A percentile compares a stretch with the other conserved stretches of the same genome.
Evolutionary conservation across 345 rosid species (phyloP).

Genomic region (Raphanus sativus): DNA sequence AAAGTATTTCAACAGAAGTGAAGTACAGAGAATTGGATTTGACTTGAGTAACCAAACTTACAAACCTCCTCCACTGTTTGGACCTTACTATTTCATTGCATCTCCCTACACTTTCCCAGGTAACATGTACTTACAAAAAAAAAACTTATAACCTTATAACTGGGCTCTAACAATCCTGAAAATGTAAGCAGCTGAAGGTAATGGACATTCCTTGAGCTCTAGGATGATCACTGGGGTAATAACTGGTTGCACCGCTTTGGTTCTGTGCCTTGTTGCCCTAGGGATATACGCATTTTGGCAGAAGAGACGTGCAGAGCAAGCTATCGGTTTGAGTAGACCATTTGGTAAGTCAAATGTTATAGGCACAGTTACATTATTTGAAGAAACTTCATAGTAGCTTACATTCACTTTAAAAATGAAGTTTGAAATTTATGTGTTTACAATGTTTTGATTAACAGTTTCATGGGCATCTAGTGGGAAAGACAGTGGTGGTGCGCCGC

Average conservation of each 20-base stretch:
- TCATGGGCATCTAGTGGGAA: conserved; percentile 91
- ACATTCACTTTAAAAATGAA: no score
- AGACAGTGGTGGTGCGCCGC: conserved; percentile 86
- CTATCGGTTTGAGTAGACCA: conserved; percentile 80
- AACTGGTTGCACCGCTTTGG: conserved; percentile 51
- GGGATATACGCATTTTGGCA: conserved; percentile 80
- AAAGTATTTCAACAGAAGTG: conserved; percentile 60
- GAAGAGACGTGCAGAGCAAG: conserved; percentile 92
- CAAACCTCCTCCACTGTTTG: conserved; percentile 78
- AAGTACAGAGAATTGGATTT: conserved; percentile 72
- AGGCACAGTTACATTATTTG: neutral
- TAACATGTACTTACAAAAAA: conserved; percentile 25
- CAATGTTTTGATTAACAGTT: conserved; percentile 42
- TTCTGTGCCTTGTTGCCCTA: conserved; percentile 63
- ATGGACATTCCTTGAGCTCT: conserved; percentile 47
- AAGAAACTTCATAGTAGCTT: neutral
- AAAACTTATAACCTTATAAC: neutral
- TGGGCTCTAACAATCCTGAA: conserved; percentile 1
- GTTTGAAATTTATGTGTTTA: neutral
- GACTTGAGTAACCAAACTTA: conserved; percentile 81
- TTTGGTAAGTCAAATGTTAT: conserved; percentile 56
- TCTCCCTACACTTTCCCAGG: conserved; percentile 88
- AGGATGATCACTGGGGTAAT: conserved; percentile 51
- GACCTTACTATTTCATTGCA: conserved; percentile 87
- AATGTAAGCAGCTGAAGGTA: conserved; percentile 46